Evolutionary conservation across 2,329 filamentous ascomycete genomes (phyloP), one percentile per base, ranked within the genome.

Genomic region (Xylaria sp.): DNA sequence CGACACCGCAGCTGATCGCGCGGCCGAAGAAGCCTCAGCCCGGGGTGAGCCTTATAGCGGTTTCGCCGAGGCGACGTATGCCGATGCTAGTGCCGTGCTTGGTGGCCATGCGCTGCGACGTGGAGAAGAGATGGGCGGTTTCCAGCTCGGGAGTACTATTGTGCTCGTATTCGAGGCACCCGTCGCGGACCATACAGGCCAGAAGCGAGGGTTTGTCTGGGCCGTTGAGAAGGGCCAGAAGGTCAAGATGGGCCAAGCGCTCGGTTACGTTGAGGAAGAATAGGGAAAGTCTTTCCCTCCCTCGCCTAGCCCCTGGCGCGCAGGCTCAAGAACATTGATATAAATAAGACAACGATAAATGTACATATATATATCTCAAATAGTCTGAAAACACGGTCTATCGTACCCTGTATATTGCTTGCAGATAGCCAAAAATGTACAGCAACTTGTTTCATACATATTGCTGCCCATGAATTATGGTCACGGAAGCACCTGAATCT

Each of bases 51-150:
- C 90, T 1, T 97, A 97, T 78, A 88, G 90, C n/a, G 96, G 96
- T 0, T 99, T 94, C 78, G 90, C 93, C 0, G 96, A 99, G 82
- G 97, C 96, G 8, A 94, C 92, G 2, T 99, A 99, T 78, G 88
- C 88, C 55, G 86, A 86, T 18, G 93, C 95, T 1, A 97, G 92
- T 76, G 82, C 86, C 2, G 88, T 97, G 1, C 85, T 99, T 0
- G 89, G 89, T 23, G 96, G 97, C 2, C 90, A 98, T 79, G 92
- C 95, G 1, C 83, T 99, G 64, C 89, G 91, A 71, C 87, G 92
- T 54, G 96, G 96, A 43, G 95, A 98, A 78, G 96, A 99, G 81
- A 98, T 99, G 94, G 96, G 96, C 64, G 97, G 96, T 0, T 99
- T 99, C 83, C 94, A 97, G 83, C 86, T 99, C 3, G 96, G 96